phyloP scores from a whole-genome alignment of 2,329 filamentous ascomycete species.

The Peltaster fructicola region DNA sequence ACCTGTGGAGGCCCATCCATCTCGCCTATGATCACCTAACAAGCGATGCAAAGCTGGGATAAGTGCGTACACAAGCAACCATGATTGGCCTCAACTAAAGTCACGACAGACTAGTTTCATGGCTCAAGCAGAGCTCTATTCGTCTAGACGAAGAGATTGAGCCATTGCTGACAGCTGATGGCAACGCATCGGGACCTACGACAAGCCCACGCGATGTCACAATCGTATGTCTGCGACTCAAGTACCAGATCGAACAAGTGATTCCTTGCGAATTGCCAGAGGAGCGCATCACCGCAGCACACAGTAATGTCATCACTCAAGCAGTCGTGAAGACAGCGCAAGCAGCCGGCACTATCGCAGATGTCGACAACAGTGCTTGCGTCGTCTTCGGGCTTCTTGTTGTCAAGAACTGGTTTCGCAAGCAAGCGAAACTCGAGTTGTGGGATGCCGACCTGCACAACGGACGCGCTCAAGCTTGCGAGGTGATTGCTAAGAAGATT shows the following conservation, averaged over 20 bases:
- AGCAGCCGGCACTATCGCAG: slow-evolving; percentile 44
- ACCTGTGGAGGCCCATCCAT: too few relatives aligned
- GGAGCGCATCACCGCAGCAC: slow-evolving; percentile 53
- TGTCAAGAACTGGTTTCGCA: slow-evolving; percentile 57
- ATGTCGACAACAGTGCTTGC: slow-evolving; percentile 49
- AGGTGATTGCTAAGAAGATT: slow-evolving; percentile 72
- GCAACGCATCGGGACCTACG: too few relatives aligned
- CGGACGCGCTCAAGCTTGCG: slow-evolving; percentile 64
- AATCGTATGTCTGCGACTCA: slow-evolving; percentile 73
- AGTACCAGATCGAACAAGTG: slow-evolving; percentile 75
- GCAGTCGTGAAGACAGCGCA: slow-evolving; percentile 65
- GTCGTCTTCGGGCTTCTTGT: slow-evolving; percentile 73
- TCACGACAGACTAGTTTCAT: too few relatives aligned
- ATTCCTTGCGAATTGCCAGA: slow-evolving; percentile 81
- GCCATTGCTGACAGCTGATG: slow-evolving; percentile 43
- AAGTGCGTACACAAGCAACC: too few relatives aligned
- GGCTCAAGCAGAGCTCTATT: too few relatives aligned
- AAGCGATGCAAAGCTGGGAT: too few relatives aligned
- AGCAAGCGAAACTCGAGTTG: slow-evolving; percentile 61
- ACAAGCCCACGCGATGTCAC: slow-evolving; percentile 74
- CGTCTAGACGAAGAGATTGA: slow-evolving; percentile 26
- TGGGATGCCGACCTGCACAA: slow-evolving; percentile 82
- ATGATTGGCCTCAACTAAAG: too few relatives aligned
- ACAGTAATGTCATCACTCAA: slow-evolving; percentile 69
- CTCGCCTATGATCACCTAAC: too few relatives aligned